Evolutionary conservation across 768 basidiomycete genomes (phyloP), one percentile per base, ranked within the genome.

Genomic region (Daedalea quercina): DNA sequence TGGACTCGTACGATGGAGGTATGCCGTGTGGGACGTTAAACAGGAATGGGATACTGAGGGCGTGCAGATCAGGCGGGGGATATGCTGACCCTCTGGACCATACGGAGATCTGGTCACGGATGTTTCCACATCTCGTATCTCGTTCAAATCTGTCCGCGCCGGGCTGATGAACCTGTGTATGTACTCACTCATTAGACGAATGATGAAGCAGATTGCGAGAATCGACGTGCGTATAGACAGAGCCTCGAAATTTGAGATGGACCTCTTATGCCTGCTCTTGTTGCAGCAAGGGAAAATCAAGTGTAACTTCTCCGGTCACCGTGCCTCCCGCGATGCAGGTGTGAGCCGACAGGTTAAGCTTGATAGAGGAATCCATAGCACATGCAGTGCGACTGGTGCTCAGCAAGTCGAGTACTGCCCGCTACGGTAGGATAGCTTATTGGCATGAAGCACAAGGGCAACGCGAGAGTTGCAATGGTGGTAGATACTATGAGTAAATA

Each of bases 221-320:
- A 22, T 26, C 47, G 33, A 26, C 58, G n/a, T 52, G 59, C 60
- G 56, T 59, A 2, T 28, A 13, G 4, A 51, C 51, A 11, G 15
- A 23, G 9, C 60, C 60, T 12, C 51, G 40, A 22, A 62, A 52
- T 33, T 57, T 59, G 22, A 62, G 28, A 13, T 54, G 54, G 1
- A 62, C 58, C 22, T 59, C 54, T 31, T 55, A 47, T 13, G 55
- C 41, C 25, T 56, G 52, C 2, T 54, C 57, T 15, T 49, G 25
- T 17, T 55, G 55, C 1, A 57, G 41, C 19, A 48, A 45, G 1
- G 49, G 54, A 19, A 55, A 50, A 44, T 61, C 44, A 25, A 61
- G 54, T 13, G 49, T 24, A 15, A 59, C 50, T 23, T 47, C 35
- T 28, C 60, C 60, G 19, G 57, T 42, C 1, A 58, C 45, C 1